phyloP scores from a whole-genome alignment of 106 monocot species.

The Posidonia australis region DNA sequence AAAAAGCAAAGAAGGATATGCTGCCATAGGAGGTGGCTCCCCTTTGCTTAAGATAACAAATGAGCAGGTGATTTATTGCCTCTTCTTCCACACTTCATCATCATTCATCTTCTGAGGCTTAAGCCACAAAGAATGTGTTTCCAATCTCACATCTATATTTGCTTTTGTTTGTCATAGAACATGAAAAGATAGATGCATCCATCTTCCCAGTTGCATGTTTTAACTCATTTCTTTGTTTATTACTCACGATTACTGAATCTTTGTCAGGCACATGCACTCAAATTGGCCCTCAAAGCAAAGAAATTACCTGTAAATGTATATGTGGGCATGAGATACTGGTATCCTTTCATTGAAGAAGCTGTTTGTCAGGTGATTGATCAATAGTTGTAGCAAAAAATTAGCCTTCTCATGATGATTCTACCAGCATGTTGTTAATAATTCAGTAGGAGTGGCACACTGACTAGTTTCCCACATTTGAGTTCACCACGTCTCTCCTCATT shows the following conservation, averaged over 20 bases:
- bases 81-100: background rate
- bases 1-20: constrained; percentile 98
- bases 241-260: background rate
- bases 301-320: constrained; percentile 62
- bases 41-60: constrained; percentile 86
- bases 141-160: too few relatives aligned
- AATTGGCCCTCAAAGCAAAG: constrained; percentile 54
- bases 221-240: too few relatives aligned
- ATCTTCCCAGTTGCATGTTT: too few relatives aligned
- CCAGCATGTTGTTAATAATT: too few relatives aligned
- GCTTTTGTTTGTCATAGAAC: too few relatives aligned
- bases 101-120: background rate
- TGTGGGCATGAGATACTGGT: constrained; percentile 93
- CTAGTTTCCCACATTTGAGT: too few relatives aligned
- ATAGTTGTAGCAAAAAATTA: background rate
- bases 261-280: constrained; percentile 66
- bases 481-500: too few relatives aligned
- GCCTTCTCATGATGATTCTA: too few relatives aligned
- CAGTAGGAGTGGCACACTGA: too few relatives aligned
- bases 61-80: constrained; percentile 42
- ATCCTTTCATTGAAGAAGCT: constrained; percentile 95
- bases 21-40: constrained; percentile 96
- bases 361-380: constrained; percentile 46
- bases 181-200: background rate
- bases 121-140: too few relatives aligned